A percentile compares a stretch with the other conserved stretches of the same genome.
These are phyloP conservation scores for Sambucus nigra DNA, from an alignment of 129 eudicot species.

Conservation along the genomic window DNA sequence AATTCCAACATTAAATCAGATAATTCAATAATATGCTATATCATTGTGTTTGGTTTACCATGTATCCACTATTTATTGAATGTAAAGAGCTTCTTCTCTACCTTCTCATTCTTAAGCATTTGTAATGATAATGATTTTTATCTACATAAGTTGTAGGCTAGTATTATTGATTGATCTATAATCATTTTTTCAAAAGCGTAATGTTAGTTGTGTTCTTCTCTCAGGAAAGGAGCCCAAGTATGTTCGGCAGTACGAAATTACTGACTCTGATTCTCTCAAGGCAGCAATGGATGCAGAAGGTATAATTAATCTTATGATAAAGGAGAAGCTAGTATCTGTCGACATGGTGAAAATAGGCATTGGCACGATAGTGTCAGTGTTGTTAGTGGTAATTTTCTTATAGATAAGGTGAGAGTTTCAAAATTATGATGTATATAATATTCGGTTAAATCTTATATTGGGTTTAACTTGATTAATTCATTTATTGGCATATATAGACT, in stretches of 20 bases:
- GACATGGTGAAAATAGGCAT: slow-evolving; percentile 92
- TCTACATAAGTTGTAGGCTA: background rate
- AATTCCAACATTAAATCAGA: background rate
- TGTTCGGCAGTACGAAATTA: slow-evolving; percentile 87
- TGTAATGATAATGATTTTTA: background rate
- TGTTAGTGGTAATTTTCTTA: slow-evolving; percentile 91
- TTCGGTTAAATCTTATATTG: background rate
- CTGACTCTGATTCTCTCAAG: slow-evolving; percentile 74
- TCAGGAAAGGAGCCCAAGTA: slow-evolving; percentile 69
- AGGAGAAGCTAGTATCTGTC: slow-evolving; percentile 71
- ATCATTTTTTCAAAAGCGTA: background rate
- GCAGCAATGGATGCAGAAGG: slow-evolving; percentile 97
- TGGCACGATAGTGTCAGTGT: slow-evolving; percentile 84
- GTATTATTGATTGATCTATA: slow-evolving; percentile 4
- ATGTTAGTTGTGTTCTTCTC: background rate
- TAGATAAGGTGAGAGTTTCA: slow-evolving; percentile 67
- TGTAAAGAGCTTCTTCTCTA: background rate
- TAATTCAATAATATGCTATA: background rate
- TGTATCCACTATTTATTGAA: background rate
- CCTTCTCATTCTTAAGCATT: background rate
- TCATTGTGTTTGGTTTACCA: background rate
- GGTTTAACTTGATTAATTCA: too few relatives aligned
- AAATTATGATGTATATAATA: background rate
- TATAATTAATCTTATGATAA: slow-evolving; percentile 67
- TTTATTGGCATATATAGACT: too few relatives aligned